Evolutionary conservation across 2,329 filamentous ascomycete species (phyloP).

Genomic region (Chaetomiaceae sp.): DNA sequence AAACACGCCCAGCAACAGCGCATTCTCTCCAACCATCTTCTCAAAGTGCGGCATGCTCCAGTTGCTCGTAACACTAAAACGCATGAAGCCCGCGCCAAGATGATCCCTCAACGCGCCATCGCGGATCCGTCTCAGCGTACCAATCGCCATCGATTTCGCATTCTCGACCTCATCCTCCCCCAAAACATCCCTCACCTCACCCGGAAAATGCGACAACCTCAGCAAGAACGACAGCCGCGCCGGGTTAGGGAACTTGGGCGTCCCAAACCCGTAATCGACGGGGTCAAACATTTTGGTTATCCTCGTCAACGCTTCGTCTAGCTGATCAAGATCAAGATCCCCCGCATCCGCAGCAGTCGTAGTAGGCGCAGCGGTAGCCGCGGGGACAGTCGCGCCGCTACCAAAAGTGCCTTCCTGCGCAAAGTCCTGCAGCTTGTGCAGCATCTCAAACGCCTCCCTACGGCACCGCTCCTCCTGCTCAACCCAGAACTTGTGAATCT

Average conservation of each 20-base stretch:
- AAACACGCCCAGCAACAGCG: conserved; percentile 77
- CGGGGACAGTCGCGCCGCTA: conserved; percentile 28
- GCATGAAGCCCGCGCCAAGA: conserved; percentile 53
- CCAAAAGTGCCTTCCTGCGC: conserved; percentile 78
- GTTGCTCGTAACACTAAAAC: conserved; percentile 85
- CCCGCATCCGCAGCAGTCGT: conserved; percentile 22
- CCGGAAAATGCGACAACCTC: conserved; percentile 65
- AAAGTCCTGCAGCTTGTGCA: conserved; percentile 77
- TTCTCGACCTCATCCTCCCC: conserved; percentile 70
- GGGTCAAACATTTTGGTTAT: conserved; percentile 78
- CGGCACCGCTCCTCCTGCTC: conserved; percentile 80
- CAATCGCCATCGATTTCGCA: conserved; percentile 73
- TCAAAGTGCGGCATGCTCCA: conserved; percentile 97
- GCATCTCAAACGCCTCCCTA: conserved; percentile 77
- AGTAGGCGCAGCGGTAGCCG: conserved; percentile 2
- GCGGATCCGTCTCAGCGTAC: conserved; percentile 71
- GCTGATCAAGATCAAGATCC: conserved; percentile 78
- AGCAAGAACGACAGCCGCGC: conserved; percentile 80
- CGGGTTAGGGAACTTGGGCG: conserved; percentile 88
- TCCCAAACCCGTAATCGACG: conserved; percentile 74
- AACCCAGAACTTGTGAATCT: conserved; percentile 70
- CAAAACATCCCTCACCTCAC: conserved; percentile 78
- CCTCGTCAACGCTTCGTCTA: conserved; percentile 84
- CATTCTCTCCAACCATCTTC: conserved; percentile 93
- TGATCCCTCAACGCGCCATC: conserved; percentile 54